Conservation (phyloP, 2,329 filamentous ascomycete species). For the Trichoderma gracile region DNA sequence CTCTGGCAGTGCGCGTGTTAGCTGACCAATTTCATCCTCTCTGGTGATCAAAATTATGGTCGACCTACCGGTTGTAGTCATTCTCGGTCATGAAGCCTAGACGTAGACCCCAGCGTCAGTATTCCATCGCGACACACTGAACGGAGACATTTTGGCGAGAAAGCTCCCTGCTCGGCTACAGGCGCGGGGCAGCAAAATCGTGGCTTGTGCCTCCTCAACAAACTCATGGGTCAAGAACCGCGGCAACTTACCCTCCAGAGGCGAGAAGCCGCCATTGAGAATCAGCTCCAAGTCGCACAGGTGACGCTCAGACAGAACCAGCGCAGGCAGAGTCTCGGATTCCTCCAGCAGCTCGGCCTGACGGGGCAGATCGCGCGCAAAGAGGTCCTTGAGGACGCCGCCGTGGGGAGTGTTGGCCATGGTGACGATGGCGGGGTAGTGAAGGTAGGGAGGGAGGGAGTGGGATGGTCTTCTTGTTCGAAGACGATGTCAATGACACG, state of each 20-base stretch:
- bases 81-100: conserved; percentile 94
- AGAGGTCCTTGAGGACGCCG: conserved; percentile 95
- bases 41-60: neutral
- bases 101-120: conserved; percentile 14
- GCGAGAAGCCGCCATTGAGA: conserved; percentile 96
- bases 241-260: conserved; percentile 74
- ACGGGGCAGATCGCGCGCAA: conserved; percentile 85
- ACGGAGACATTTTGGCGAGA: neutral
- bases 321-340: conserved; percentile 81
- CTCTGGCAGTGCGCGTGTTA: conserved; percentile 52
- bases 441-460: too few species aligned
- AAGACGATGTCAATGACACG: conserved; percentile 15
- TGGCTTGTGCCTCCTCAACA: neutral
- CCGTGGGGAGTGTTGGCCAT: conserved; percentile 78
- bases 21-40: neutral
- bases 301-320: conserved; percentile 87
- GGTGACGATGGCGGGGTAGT: conserved; percentile 31
- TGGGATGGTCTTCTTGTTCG: neutral
- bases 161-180: neutral
- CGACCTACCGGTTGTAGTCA: conserved; percentile 84
- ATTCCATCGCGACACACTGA: neutral
- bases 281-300: conserved; percentile 97
- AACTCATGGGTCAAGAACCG: neutral
- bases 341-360: conserved; percentile 78
- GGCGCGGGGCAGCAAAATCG: conserved; percentile 6